phyloP scores from a whole-genome alignment of 1,284 basidiomycete species.

The Boletus mariae region DNA sequence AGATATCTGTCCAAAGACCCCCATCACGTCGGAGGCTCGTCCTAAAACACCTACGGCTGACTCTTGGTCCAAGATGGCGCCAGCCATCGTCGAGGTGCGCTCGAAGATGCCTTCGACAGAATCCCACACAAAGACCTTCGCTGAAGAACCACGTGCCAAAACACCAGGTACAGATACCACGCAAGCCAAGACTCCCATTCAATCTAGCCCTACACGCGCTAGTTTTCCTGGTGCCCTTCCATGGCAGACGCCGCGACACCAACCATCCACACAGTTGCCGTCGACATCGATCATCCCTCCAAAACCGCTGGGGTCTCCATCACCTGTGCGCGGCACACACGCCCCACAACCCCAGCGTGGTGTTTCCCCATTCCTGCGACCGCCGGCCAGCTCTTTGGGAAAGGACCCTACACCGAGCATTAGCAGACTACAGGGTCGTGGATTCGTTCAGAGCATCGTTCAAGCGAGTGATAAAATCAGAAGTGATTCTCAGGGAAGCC shows the following conservation, averaged over 20 bases:
- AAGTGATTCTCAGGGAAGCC: slow-evolving; percentile 29
- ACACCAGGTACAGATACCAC: slow-evolving; percentile 16
- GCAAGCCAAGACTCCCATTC: slow-evolving; percentile 18
- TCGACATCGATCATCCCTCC: slow-evolving; percentile 16
- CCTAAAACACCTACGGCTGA: slow-evolving; percentile 20
- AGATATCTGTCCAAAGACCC: slow-evolving; percentile 15
- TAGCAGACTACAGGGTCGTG: slow-evolving; percentile 74
- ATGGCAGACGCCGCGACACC: slow-evolving; percentile 30
- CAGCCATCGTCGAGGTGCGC: slow-evolving; percentile 14
- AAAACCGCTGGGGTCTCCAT: slow-evolving; percentile 36
- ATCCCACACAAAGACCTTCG: slow-evolving; percentile 8
- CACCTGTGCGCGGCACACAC: slow-evolving; percentile 48
- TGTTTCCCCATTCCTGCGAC: slow-evolving; percentile 57
- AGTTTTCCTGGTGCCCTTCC: slow-evolving; percentile 15
- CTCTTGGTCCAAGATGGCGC: slow-evolving; percentile 8
- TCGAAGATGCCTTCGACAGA: slow-evolving; percentile 26
- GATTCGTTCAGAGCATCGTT: slow-evolving; percentile 78
- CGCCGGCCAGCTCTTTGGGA: slow-evolving; percentile 34
- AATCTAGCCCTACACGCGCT: slow-evolving; percentile 13
- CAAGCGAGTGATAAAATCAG: slow-evolving; percentile 58
- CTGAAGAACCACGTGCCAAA: slow-evolving; percentile 22
- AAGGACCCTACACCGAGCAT: slow-evolving; percentile 79
- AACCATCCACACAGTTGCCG: slow-evolving; percentile 24
- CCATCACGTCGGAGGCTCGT: slow-evolving; percentile 6
- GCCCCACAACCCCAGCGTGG: slow-evolving; percentile 46